A percentile compares a stretch with the other conserved stretches of the same genome.
Evolutionary conservation across 2,329 filamentous ascomycete species (phyloP).

Genomic region (Xylaria sp.): DNA sequence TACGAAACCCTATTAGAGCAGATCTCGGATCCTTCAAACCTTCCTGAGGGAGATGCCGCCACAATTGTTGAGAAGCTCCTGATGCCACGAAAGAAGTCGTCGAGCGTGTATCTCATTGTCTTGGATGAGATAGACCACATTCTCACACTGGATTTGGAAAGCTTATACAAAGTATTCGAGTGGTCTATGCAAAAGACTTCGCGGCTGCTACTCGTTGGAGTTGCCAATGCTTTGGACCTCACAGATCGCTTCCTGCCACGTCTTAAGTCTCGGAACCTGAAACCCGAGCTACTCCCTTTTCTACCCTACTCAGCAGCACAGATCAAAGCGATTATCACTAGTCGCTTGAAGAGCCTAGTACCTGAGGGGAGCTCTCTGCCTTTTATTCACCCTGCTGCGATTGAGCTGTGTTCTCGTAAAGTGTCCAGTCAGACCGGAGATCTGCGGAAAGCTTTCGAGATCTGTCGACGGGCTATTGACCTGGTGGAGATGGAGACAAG

Average conservation of each 20-base stretch:
- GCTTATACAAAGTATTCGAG: constrained; percentile 93
- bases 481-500: constrained; percentile 87
- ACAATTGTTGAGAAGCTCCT: constrained; percentile 78
- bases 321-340: constrained; percentile 86
- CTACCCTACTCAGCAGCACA: constrained; percentile 90
- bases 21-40: constrained; percentile 66
- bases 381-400: constrained; percentile 92
- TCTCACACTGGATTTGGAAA: constrained; percentile 85
- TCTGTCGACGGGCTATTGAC: constrained; percentile 89
- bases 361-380: constrained; percentile 72
- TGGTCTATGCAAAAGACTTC: constrained; percentile 90
- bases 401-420: constrained; percentile 94
- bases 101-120: constrained; percentile 79
- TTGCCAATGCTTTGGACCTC: constrained; percentile 94
- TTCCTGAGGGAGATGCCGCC: constrained; percentile 74
- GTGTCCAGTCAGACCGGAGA: constrained; percentile 95
- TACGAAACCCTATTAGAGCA: constrained; percentile 83
- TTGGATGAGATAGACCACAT: constrained; percentile 97
- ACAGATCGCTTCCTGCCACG: constrained; percentile 95
- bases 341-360: constrained; percentile 80
- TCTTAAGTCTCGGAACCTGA: constrained; percentile 90
- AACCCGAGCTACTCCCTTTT: constrained; percentile 89
- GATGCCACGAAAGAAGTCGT: constrained; percentile 66
- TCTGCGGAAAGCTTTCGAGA: constrained; percentile 93
- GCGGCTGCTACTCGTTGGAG: constrained; percentile 84